These are phyloP conservation scores for Chlorella vulgaris DNA, from an alignment of 139 green algal species.

Conservation along the genomic window DNA sequence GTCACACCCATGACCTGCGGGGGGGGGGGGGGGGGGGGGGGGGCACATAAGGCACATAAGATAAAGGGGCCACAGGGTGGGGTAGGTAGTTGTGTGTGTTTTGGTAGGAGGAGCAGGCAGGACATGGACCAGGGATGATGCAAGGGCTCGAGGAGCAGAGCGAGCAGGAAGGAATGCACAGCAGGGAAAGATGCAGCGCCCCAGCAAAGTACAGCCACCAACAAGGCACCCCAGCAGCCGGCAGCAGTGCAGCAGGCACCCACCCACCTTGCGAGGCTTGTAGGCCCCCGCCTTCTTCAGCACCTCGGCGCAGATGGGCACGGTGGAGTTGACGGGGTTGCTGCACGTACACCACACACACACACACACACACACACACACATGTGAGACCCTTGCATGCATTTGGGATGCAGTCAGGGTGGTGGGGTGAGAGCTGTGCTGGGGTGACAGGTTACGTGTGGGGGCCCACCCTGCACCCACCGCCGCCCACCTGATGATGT, in stretches of 20 bases:
- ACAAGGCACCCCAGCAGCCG: no score
- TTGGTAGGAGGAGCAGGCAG: neutral
- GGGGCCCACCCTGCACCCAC: no score
- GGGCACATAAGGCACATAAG: neutral
- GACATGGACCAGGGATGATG: no score
- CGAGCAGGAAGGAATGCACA: no score
- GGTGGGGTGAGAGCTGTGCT: neutral
- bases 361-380: no score
- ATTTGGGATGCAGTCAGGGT: no score
- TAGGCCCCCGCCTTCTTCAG: slow-evolving; percentile 85
- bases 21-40: neutral
- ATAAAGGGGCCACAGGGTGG: neutral
- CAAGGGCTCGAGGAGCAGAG: no score
- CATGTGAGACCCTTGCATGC: no score
- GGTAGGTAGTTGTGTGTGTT: neutral
- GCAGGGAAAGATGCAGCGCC: neutral
- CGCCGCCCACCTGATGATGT: slow-evolving; percentile 50
- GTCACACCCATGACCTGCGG: slow-evolving; percentile 66
- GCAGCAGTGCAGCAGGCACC: neutral
- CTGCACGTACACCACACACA: slow-evolving; percentile 87
- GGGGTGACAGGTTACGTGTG: no score
- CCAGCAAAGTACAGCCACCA: neutral
- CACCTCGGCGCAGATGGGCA: slow-evolving; percentile 96
- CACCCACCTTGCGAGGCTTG: slow-evolving; percentile 56
- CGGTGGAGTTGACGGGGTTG: slow-evolving; percentile 99